Conservation (phyloP, 179 eudicot genomes). For the Camellia oleifera region DNA sequence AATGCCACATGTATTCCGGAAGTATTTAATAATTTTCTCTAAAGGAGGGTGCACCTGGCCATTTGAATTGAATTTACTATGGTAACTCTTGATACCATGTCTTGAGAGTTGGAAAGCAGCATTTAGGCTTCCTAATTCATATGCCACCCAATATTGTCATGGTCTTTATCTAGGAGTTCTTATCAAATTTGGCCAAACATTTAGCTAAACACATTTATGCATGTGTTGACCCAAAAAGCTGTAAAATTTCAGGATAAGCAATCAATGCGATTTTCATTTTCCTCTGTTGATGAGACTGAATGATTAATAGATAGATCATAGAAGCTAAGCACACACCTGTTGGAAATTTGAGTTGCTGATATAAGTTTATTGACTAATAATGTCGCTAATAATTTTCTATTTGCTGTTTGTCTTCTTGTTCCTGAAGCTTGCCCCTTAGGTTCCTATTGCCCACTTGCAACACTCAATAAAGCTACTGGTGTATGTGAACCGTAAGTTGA, state of each 20-base stretch:
- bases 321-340: neutral
- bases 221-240: too few species aligned
- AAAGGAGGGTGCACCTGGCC: neutral
- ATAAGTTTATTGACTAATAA: neutral
- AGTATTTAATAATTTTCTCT: too few species aligned
- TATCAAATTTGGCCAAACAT: neutral
- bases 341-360: neutral
- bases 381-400: conserved; percentile 10
- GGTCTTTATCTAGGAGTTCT: too few species aligned
- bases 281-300: neutral
- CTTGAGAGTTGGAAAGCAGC: neutral
- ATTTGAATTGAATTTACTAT: neutral
- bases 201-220: neutral
- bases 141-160: neutral
- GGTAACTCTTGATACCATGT: neutral
- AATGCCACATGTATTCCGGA: too few species aligned
- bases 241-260: too few species aligned
- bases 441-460: conserved; percentile 68
- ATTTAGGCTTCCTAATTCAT: neutral
- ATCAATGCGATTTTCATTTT: neutral
- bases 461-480: conserved; percentile 51
- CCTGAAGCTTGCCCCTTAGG: conserved; percentile 85
- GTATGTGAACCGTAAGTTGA: conserved; percentile 83
- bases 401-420: conserved; percentile 11
- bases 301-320: neutral